Base-by-base conservation (phyloP, 2,329 filamentous ascomycete species). In the Dactylellina drechsleri region DNA sequence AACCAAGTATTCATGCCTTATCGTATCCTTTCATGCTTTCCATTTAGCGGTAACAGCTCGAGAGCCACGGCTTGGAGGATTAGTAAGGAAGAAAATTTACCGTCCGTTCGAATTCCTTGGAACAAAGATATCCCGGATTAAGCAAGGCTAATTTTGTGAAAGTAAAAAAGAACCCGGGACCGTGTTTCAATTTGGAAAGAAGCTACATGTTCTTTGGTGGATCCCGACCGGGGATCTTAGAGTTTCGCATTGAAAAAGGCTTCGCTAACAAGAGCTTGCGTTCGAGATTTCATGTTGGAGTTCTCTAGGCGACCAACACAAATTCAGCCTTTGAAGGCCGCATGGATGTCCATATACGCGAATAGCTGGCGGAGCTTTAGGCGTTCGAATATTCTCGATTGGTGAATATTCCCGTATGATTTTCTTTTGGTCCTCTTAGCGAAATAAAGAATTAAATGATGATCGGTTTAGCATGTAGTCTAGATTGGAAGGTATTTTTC, bases 11-110 rank as follows among this genome's bases (percentile, higher is more conserved):
- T 16, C 45, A 49, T 52, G n/a, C 28, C 57, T 60, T 68, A 68
- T 74, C 70, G 50, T 53, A 73, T 49, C 40, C 45, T 52, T 58
- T 8, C 20, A 45, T 6, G 1, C 3, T 36, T 28, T 36, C 10
- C 58, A 65, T 16, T 16, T 72, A 54, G 41, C 57, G 36, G 40
- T 61, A 73, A 16, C 49, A 40, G 56, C 4, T 16, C 2, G 31
- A 5, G 31, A 64, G 15, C 70, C 57, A 67, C 57, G 70, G 62
- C 41, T 62, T 40, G 54, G 53, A 56, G 31, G 45, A 28, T 36
- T 58, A 20, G 49, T 16, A 57, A 40, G n/a, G 47, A 52, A n/a
- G 16, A 50, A 65, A 74, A 74, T 56, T 67, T 43, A 53, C 70
- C 70, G 70, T 52, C 59, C 50, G 49, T 50, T 58, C 41, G 45